Evolutionary conservation across 1,284 basidiomycete genomes (phyloP), one percentile per base, ranked within the genome.

Genomic region (Testicularia cyperi): DNA sequence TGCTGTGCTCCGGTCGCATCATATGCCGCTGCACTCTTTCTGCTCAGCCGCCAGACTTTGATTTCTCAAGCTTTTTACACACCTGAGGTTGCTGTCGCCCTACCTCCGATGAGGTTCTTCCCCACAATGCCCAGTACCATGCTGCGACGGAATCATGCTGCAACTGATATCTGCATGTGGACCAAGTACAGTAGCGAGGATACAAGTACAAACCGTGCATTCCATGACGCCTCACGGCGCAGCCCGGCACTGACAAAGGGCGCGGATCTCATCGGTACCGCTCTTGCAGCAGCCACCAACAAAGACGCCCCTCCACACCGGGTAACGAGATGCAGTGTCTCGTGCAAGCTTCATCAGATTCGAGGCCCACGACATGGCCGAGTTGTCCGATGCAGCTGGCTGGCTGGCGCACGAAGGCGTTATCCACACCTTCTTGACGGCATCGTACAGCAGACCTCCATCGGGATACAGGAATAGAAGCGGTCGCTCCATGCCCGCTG

Each of bases 391-490:
- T 2, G 38, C 27, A 15, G 35, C 22, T 5, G 33, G 10, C 16
- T 35, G 9, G 30, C 44, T 38, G 3, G 38, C 48, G 8, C 41
- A 38, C 3, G 52, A 45, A 2, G 55, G 54, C 18, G 45, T 60
- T 13, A 54, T 44, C 65, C 67, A 68, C 4, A 64, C 30, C 38
- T 57, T 66, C 6, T 44, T 42, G 8, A 61, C 45, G 2, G 66
- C 56, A 25, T 72, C 70, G 40, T 66, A 72, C 2, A 68, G 44
- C n/a, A 70, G 54, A 10, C 70, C 70, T 6, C 70, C 70, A 21
- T 72, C 70, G 1, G 70, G 70, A 29, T 72, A 71, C 12, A 72
- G 47, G 53, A 60, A 72, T 6, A 70, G 61, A 29, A 69, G 39
- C n/a, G 62, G 56, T 42, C 62, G 48, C 16, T 41, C 40, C 33